Percentiles rank a stretch among this genome's conserved stretches.
phyloP scores from a whole-genome alignment of 345 rosid species.

The Lepidium sativum region DNA sequence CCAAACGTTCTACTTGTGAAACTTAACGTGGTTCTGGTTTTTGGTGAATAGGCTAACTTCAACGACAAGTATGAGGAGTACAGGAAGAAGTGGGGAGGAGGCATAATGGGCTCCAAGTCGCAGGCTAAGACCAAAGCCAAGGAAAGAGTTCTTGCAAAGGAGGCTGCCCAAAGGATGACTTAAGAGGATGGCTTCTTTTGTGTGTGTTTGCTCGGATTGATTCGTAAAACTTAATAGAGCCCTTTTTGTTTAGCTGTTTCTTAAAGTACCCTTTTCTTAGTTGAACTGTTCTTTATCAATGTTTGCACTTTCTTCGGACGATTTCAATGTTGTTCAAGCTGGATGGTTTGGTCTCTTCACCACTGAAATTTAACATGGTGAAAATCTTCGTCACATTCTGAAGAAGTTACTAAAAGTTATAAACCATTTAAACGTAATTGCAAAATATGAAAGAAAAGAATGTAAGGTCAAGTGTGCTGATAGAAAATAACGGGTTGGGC shows the following conservation, averaged over 20 bases:
- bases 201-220: slow-evolving; percentile 17
- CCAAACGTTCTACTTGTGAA: background rate
- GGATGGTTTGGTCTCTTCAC: background rate
- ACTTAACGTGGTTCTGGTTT: background rate
- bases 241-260: slow-evolving; percentile 18
- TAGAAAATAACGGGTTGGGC: background rate
- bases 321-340: background rate
- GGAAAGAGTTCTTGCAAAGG: slow-evolving; percentile 60
- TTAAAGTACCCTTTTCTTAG: background rate
- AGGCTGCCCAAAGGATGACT: slow-evolving; percentile 63
- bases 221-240: slow-evolving; percentile 15
- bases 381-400: background rate
- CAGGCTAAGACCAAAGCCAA: slow-evolving; percentile 68
- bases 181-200: slow-evolving; percentile 1
- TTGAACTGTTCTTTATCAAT: background rate
- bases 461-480: background rate
- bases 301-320: background rate
- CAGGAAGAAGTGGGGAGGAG: slow-evolving; percentile 87
- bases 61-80: slow-evolving; percentile 69
- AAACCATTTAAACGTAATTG: no score
- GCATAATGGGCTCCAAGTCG: slow-evolving; percentile 77
- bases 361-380: background rate
- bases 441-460: no score
- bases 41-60: slow-evolving; percentile 46
- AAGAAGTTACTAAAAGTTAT: no score